phyloP scores from a whole-genome alignment of 1,139 yeast species.

The Trichomonascaceae sp. region DNA sequence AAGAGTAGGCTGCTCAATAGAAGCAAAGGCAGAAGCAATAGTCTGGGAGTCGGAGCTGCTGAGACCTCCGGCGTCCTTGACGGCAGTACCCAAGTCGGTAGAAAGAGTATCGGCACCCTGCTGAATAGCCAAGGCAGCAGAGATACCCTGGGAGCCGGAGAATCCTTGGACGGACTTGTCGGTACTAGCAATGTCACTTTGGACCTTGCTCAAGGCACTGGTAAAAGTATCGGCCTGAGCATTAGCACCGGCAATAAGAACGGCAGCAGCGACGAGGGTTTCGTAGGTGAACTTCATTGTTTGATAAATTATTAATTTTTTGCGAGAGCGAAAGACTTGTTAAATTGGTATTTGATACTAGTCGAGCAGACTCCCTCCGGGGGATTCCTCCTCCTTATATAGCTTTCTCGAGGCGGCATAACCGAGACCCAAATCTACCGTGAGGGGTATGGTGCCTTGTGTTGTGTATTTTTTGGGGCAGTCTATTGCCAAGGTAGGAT shows the following conservation, averaged over 20 bases:
- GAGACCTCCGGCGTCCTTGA: slow-evolving; percentile 10
- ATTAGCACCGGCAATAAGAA: slow-evolving; percentile 24
- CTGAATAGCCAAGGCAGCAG: slow-evolving; percentile 23
- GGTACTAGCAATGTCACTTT: slow-evolving; percentile 11
- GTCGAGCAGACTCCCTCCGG: neutral
- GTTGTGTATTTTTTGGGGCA: neutral
- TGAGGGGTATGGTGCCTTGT: neutral
- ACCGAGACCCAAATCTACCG: neutral
- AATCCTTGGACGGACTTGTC: slow-evolving; percentile 13
- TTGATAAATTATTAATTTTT: neutral
- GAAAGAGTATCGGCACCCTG: slow-evolving; percentile 13
- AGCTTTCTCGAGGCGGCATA: neutral
- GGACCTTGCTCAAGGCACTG: slow-evolving; percentile 18
- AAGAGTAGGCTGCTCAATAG: slow-evolving; percentile 6
- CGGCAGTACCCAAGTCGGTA: slow-evolving; percentile 10
- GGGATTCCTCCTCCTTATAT: neutral
- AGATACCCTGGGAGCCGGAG: slow-evolving; percentile 17
- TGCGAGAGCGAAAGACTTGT: neutral
- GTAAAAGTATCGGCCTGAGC: slow-evolving; percentile 27
- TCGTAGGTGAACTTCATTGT: neutral
- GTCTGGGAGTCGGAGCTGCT: slow-evolving; percentile 11
- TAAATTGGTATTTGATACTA: neutral
- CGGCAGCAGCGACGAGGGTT: slow-evolving; percentile 23
- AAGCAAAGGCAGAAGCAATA: neutral
- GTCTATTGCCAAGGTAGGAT: neutral